Evolutionary conservation across 139 green algal species (phyloP), one percentile per base, ranked within the genome.

Genomic region (Chlamydomonas sp.): DNA sequence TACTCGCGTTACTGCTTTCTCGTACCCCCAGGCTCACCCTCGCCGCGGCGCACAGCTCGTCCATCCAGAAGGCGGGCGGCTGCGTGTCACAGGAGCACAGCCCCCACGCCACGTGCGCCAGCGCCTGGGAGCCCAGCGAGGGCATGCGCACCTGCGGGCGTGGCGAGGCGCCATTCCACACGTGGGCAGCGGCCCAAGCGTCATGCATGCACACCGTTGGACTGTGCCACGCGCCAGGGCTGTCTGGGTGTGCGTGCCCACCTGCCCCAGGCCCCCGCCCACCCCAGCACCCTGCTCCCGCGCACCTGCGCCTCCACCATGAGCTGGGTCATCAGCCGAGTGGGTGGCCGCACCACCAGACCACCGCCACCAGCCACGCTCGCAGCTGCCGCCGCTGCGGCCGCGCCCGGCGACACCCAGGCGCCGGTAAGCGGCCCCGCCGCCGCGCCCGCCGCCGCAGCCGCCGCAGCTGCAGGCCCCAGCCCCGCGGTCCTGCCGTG

Each of bases 261-360:
- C 72, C 72, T 5, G 20, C 72, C 74, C 57, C n/a, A 4, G 3
- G 57, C 49, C 57, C 67, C 80, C 5, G 66, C 20, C 80, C 64
- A 16, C 58, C 16, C 12, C 67, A 3, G 5, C 66, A 58, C 59
- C 68, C 20, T 7, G 58, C 15, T 18, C 20, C 58, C 2, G 5
- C 80, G 3, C 80, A 86, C 80, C 82, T 86, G 82, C 82, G 60
- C 82, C 82, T 86, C 82, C 82, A 86, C 12, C 82, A 80, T 72
- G 8, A 86, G 20, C 3, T 57, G 20, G 60, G 49, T 58, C 58
- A 12, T 63, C 61, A 79, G 63, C 17, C 31, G 31, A n/a, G 63
- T n/a, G 5, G 82, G 71, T 3, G 82, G 82, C 60, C 71, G 60
- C 60, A n/a, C 66, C 71, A 75, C 9, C 82, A 60, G 20, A 3